These are phyloP conservation scores for Tetrapisispora fleetii DNA, from an alignment of 805 yeast genomes.

Conservation along the genomic window DNA sequence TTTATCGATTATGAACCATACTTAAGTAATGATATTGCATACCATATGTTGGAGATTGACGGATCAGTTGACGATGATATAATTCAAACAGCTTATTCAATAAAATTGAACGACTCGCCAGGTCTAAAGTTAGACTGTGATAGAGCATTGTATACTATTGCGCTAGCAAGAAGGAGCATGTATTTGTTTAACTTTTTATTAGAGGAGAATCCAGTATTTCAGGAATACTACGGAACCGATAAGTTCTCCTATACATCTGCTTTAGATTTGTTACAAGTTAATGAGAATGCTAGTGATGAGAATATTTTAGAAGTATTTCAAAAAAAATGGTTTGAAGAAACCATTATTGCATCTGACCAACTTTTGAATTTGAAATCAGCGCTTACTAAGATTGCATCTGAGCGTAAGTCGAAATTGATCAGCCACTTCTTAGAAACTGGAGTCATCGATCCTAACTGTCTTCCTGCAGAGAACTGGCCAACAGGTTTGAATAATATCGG, in stretches of 20 bases:
- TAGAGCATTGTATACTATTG: conserved; percentile 55
- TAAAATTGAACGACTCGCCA: conserved; percentile 46
- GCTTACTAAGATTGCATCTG: conserved; percentile 44
- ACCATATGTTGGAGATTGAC: conserved; percentile 40
- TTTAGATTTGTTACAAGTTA: conserved; percentile 39
- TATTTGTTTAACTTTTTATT: conserved; percentile 46
- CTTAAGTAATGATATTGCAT: conserved; percentile 39
- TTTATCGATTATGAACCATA: conserved; percentile 40
- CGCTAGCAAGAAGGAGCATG: conserved; percentile 46
- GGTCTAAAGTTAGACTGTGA: conserved; percentile 33
- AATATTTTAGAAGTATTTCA: conserved; percentile 30
- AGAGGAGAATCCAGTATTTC: conserved; percentile 24
- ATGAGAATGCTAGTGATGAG: conserved; percentile 43
- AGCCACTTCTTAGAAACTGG: conserved; percentile 52
- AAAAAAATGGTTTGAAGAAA: conserved; percentile 22
- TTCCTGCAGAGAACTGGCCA: conserved; percentile 69
- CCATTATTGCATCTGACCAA: conserved; percentile 31
- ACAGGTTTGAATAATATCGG: conserved; percentile 92
- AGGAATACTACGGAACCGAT: conserved; percentile 18
- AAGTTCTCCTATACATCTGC: conserved; percentile 34
- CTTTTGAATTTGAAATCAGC: conserved; percentile 49
- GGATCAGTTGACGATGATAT: conserved; percentile 57
- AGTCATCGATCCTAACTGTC: conserved; percentile 43
- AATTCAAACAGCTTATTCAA: conserved; percentile 62
- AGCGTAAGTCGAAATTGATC: conserved; percentile 47